phyloP scores from a whole-genome alignment of 2,329 filamentous ascomycete genomes.

The Sclerotinia sclerotiorum region DNA sequence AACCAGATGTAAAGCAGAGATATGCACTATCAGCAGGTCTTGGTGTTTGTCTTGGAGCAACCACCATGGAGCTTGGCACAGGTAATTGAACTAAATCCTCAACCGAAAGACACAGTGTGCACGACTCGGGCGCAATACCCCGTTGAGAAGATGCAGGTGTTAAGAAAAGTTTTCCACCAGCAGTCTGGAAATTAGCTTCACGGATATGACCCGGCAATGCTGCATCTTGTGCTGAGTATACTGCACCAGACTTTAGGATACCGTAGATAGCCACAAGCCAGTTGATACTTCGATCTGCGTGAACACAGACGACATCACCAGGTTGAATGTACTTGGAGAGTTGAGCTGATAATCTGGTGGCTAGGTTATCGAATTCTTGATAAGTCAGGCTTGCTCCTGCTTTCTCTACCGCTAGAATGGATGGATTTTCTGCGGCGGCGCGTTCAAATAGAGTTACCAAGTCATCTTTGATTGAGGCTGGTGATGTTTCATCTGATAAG shows the following conservation, averaged over 20 bases:
- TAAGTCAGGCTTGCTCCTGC: conserved; percentile 3
- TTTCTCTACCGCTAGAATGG: conserved; percentile 13
- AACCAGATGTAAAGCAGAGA: conserved; percentile 48
- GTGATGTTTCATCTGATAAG: conserved; percentile 9
- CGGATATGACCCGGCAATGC: conserved; percentile 32
- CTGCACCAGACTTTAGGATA: conserved; percentile 40
- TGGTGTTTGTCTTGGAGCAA: not conserved
- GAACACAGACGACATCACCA: conserved; percentile 45
- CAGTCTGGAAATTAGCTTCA: conserved; percentile 32
- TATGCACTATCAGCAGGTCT: conserved; percentile 39
- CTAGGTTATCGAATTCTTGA: conserved; percentile 3
- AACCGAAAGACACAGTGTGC: conserved; percentile 18
- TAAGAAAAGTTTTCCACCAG: conserved; percentile 37
- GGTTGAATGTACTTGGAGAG: conserved; percentile 35
- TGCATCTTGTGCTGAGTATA: conserved; percentile 41
- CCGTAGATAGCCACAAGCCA: conserved; percentile 43
- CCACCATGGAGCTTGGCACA: not conserved
- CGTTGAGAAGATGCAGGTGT: conserved; percentile 23
- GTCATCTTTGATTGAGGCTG: conserved; percentile 16
- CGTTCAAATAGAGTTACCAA: conserved; percentile 22
- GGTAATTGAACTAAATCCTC: conserved; percentile 20
- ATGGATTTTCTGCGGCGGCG: not conserved
- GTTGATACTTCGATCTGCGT: conserved; percentile 49
- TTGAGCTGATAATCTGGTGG: conserved; percentile 9
- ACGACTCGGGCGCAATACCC: conserved; percentile 22